Conservation (phyloP, 495 filamentous ascomycete genomes). For the Lentithecium fluviatile region DNA sequence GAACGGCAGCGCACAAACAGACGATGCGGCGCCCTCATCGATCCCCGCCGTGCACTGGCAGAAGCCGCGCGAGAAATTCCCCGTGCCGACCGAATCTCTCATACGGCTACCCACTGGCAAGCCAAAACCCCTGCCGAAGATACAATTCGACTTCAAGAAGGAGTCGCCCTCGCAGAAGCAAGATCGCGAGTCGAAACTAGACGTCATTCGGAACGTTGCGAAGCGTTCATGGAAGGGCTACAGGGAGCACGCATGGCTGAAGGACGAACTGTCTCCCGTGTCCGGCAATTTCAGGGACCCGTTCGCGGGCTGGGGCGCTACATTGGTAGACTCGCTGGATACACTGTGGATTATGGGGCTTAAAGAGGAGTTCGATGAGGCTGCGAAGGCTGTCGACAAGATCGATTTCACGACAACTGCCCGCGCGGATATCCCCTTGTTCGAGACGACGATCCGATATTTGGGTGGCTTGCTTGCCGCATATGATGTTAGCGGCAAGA, state of each 20-base stretch:
- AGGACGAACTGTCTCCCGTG: constrained; percentile 47
- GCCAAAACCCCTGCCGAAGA: constrained; percentile 65
- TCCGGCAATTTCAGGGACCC: constrained; percentile 56
- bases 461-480: constrained; percentile 45
- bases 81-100: constrained; percentile 56
- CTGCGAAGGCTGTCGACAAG: constrained; percentile 67
- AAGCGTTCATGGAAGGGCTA: constrained; percentile 46
- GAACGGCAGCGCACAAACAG: neutral
- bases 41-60: constrained; percentile 61
- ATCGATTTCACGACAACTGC: constrained; percentile 86
- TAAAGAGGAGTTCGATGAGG: constrained; percentile 85
- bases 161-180: constrained; percentile 52
- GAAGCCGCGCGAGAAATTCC: constrained; percentile 70
- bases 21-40: constrained; percentile 33
- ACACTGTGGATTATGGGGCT: constrained; percentile 96
- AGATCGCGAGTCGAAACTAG: constrained; percentile 49
- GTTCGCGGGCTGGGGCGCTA: constrained; percentile 94
- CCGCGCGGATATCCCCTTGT: constrained; percentile 46
- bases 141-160: constrained; percentile 69
- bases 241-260: constrained; percentile 41
- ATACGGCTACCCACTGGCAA: constrained; percentile 64
- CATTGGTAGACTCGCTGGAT: constrained; percentile 88
- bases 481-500: constrained; percentile 54
- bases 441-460: constrained; percentile 47
- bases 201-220: constrained; percentile 47